phyloP scores from a whole-genome alignment of 2,329 filamentous ascomycete species.

The Colletotrichum tanaceti region DNA sequence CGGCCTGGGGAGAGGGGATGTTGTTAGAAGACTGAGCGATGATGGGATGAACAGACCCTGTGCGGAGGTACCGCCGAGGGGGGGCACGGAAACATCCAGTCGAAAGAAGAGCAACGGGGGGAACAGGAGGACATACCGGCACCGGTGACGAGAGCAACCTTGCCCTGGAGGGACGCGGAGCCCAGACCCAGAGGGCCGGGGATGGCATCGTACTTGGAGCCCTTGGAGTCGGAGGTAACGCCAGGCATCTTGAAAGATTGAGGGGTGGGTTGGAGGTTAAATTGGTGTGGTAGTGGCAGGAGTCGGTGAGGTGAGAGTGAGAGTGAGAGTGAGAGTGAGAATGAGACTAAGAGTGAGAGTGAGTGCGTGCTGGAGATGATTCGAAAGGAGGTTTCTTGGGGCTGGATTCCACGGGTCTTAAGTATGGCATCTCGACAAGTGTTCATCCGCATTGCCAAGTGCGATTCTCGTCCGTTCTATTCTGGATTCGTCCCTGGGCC shows the following conservation, averaged over 20 bases:
- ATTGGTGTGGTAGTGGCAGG: slow-evolving; percentile 23
- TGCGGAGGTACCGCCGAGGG: too few species aligned
- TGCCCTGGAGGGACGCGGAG: slow-evolving; percentile 78
- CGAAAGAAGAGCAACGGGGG: too few species aligned
- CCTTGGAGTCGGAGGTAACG: slow-evolving; percentile 41
- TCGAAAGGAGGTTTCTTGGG: not conserved
- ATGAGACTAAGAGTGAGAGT: not conserved
- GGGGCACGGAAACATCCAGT: too few species aligned
- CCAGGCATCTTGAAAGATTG: slow-evolving; percentile 49
- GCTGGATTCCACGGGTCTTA: slow-evolving; percentile 26
- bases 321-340: too few species aligned
- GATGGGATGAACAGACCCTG: slow-evolving; percentile 27
- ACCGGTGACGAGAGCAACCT: slow-evolving; percentile 87
- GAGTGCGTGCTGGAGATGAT: slow-evolving; percentile 31
- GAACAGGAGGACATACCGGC: slow-evolving; percentile 48
- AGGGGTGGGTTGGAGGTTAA: not conserved
- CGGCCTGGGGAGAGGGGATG: slow-evolving; percentile 53
- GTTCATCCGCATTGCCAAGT: not conserved
- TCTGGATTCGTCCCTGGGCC: not conserved
- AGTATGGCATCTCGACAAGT: slow-evolving; percentile 25
- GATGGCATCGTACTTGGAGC: slow-evolving; percentile 52
- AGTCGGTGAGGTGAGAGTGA: slow-evolving; percentile 13
- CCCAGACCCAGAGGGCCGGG: slow-evolving; percentile 54
- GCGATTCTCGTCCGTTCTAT: slow-evolving; percentile 1
- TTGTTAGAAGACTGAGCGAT: slow-evolving; percentile 1